phyloP scores from a whole-genome alignment of 257 asterid genomes.

The Avicennia marina region DNA sequence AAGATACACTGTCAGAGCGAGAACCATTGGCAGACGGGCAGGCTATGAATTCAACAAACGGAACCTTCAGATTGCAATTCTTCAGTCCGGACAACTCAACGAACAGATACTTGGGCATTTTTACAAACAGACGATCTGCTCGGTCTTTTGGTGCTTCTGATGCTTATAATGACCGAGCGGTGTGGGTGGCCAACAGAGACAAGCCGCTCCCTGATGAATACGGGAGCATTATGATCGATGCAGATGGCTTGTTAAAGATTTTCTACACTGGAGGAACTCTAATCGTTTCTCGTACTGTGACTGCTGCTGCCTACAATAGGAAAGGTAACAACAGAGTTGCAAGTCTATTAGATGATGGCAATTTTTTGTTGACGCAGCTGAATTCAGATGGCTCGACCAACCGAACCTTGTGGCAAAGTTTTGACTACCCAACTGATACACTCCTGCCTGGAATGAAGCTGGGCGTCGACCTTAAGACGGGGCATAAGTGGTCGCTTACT shows the following conservation, averaged over 20 bases:
- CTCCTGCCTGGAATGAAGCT: constrained; percentile 29
- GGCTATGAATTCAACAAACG: constrained; percentile 13
- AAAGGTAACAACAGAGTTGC: constrained; percentile 20
- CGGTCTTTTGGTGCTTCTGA: too few relatives aligned
- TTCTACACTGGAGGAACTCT: not conserved
- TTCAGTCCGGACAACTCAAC: constrained; percentile 16
- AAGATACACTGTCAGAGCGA: too few relatives aligned
- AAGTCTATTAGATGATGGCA: constrained; percentile 19
- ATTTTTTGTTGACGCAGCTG: constrained; percentile 16
- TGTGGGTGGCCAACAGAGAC: constrained; percentile 35
- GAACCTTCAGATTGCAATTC: constrained; percentile 20
- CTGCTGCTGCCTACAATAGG: not conserved
- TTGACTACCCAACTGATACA: constrained; percentile 29
- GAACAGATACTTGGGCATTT: constrained; percentile 26
- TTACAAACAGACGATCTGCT: not conserved
- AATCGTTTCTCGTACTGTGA: not conserved
- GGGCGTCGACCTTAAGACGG: constrained; percentile 23
- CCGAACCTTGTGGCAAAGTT: constrained; percentile 26
- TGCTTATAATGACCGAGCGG: too few relatives aligned
- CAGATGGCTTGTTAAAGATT: constrained; percentile 21
- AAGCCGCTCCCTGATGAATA: constrained; percentile 18
- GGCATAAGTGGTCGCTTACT: constrained; percentile 26
- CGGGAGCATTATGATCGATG: constrained; percentile 16
- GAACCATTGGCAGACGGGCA: too few relatives aligned
- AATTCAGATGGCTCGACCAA: constrained; percentile 17